Conservation (phyloP, 1,284 basidiomycete genomes). For the Pseudozyma flocculosa region DNA sequence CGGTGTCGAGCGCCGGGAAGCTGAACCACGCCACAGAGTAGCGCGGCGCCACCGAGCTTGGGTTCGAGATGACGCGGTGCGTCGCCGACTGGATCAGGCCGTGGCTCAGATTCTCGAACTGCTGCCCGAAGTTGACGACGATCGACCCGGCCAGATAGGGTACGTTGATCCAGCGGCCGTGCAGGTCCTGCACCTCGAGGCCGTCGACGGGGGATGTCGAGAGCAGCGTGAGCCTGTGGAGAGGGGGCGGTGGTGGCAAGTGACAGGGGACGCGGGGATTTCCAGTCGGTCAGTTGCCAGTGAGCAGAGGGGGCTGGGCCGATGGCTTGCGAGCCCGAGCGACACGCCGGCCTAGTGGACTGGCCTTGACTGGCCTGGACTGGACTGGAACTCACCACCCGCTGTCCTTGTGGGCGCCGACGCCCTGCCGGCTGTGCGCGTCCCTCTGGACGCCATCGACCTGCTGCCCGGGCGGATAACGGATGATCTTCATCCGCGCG, state of each 20-base stretch:
- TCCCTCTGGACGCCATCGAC: constrained; percentile 37
- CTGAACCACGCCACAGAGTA: constrained; percentile 44
- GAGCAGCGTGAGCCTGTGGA: constrained; percentile 34
- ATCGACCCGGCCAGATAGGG: constrained; percentile 24
- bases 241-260: no score
- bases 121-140: constrained; percentile 53
- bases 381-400: constrained; percentile 17
- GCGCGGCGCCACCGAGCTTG: constrained; percentile 3
- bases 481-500: constrained; percentile 46
- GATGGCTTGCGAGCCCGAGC: no score
- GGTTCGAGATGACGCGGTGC: constrained; percentile 37
- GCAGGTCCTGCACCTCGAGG: constrained; percentile 40
- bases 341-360: no score
- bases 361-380: background rate
- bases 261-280: no score
- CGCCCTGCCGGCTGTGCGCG: constrained; percentile 35
- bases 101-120: constrained; percentile 39
- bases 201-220: constrained; percentile 34
- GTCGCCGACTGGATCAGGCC: constrained; percentile 46
- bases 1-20: constrained; percentile 34
- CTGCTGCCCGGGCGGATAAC: constrained; percentile 28
- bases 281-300: no score
- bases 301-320: no score
- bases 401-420: constrained; percentile 49
- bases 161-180: constrained; percentile 40